Evolutionary conservation across 805 yeast genomes (phyloP).

Genomic region (Suhomyces canberraensis): DNA sequence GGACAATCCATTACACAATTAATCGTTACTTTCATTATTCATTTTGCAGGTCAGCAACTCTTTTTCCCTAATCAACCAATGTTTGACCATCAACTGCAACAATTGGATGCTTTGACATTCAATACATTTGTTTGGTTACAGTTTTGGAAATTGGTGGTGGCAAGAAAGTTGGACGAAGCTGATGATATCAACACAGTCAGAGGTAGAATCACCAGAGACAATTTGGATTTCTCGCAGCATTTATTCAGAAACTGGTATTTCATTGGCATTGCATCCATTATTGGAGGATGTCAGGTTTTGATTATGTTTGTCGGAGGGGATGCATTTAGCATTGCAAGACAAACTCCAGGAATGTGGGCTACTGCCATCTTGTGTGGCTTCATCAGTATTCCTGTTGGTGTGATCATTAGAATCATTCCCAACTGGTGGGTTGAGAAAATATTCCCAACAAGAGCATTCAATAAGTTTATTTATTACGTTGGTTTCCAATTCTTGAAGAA

Average conservation of each 20-base stretch:
- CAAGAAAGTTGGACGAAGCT: constrained; percentile 87
- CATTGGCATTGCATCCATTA: constrained; percentile 63
- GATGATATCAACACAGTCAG: constrained; percentile 58
- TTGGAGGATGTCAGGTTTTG: constrained; percentile 79
- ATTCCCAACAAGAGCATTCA: constrained; percentile 62
- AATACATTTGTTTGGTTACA: constrained; percentile 98
- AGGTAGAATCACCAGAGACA: constrained; percentile 58
- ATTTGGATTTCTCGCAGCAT: constrained; percentile 80
- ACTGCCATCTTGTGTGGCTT: constrained; percentile 81
- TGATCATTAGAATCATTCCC: constrained; percentile 74
- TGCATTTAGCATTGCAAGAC: constrained; percentile 79
- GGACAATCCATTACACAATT: constrained; percentile 84
- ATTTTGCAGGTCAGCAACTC: constrained; percentile 69
- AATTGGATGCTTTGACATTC: constrained; percentile 82
- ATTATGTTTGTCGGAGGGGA: constrained; percentile 98
- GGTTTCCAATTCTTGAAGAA: constrained; percentile 35
- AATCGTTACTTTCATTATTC: constrained; percentile 71
- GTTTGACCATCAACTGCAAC: constrained; percentile 47
- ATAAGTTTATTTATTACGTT: constrained; percentile 31
- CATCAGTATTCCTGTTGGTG: constrained; percentile 77
- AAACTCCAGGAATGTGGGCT: constrained; percentile 87
- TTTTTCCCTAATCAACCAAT: constrained; percentile 45
- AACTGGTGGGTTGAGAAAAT: constrained; percentile 65
- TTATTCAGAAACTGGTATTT: constrained; percentile 82
- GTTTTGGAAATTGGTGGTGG: constrained; percentile 86